Base-by-base conservation (phyloP, 371 early-diverging fungal genomes). In the Nosema bombycis region DNA sequence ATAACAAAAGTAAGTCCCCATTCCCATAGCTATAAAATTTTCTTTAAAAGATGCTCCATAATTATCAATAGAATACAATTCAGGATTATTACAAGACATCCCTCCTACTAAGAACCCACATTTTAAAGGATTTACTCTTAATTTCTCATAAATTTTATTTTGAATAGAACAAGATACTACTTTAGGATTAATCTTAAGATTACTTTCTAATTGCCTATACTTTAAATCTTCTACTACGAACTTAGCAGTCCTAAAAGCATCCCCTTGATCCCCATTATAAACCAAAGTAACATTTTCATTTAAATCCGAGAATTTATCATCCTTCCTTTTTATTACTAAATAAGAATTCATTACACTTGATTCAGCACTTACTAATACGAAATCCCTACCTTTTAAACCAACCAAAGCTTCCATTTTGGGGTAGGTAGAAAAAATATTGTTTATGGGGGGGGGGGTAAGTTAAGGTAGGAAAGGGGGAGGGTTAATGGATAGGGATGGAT, bases 251-350 rank as follows among this genome's bases (percentile, higher is more conserved):
- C 84, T 76, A 34, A 62, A 76, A 29, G 70, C 72, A 75, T 84
- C 84, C 29, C 81, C 81, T 64, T 80, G 84, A 30, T 81, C 75
- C 32, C 84, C 84, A 4, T 55, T 46, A 23, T 77, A 74, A 0
- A 78, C 55, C 29, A 83, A 67, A 6, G 77, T 71, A 60, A 74
- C 23, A 58, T 72, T 73, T n/a, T 77, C 56, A 34, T 37, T 66
- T 29, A 83, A 61, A 23, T 66, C 55, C 1, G 24, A 56, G 63
- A 72, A 84, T 64, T 80, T 78, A n/a, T 77, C 72, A 28, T 81
- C 69, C 15, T 78, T 58, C 18, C 58, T 71, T 56, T 80, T 84
- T 0, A 78, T 10, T 14, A 84, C 61, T 38, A 84, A 28, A 26
- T 81, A 30, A 18, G 75, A 74, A 0, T 55, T 67, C 32, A 36